These are phyloP conservation scores for Hanseniaspora thailandica DNA, from an alignment of 805 yeast species.

Conservation along the genomic window DNA sequence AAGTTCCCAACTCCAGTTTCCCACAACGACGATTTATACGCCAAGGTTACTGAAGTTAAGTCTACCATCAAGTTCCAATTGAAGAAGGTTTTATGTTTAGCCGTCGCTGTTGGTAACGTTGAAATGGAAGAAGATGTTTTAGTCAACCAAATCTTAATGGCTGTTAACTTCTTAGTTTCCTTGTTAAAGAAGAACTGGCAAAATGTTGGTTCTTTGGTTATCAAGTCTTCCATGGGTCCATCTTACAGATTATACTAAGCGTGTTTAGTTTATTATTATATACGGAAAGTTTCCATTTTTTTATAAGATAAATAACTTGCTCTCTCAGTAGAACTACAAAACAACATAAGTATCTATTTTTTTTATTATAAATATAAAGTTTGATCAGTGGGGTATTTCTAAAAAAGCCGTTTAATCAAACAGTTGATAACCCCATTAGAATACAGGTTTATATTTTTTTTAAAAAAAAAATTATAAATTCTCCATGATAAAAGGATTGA, in stretches of 20 bases:
- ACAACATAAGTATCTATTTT: neutral
- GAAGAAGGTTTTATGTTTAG: constrained; percentile 98
- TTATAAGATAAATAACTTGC: neutral
- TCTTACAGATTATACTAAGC: constrained; percentile 96
- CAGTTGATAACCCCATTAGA: neutral
- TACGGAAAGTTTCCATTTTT: neutral
- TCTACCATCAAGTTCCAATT: constrained; percentile 99
- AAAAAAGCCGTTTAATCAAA: too few relatives aligned
- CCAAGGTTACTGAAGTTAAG: constrained; percentile 92
- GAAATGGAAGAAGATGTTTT: constrained; percentile 96
- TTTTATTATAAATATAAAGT: neutral
- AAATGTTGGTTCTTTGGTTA: constrained; percentile 98
- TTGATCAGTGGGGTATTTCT: neutral
- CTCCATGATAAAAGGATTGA: too few relatives aligned
- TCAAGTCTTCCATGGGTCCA: constrained; percentile 99
- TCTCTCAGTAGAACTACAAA: neutral
- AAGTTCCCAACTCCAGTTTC: constrained; percentile 99
- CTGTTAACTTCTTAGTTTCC: constrained; percentile 98
- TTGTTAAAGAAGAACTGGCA: constrained; percentile 99
- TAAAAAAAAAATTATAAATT: too few relatives aligned
- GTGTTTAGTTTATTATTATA: neutral
- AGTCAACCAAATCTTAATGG: constrained; percentile 96
- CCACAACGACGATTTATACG: constrained; percentile 94
- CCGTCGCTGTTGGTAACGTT: constrained; percentile 99
- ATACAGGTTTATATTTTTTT: too few relatives aligned